Evolutionary conservation across 2,329 filamentous ascomycete species (phyloP), one percentile per base, ranked within the genome.

Genomic region (Diaporthe ilicicola): DNA sequence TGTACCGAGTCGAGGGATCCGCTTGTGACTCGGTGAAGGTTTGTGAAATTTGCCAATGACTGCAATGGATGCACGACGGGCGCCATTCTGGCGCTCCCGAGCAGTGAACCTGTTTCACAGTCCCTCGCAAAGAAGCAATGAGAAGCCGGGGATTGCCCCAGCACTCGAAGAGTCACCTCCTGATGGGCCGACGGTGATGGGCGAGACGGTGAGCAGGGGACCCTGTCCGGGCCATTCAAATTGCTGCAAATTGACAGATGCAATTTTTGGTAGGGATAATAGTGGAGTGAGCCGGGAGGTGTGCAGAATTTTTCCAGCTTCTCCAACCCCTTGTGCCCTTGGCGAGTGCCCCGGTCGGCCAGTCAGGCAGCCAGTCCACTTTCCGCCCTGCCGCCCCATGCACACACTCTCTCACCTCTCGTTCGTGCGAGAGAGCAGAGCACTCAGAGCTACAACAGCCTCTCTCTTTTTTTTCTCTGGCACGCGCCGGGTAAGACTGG

Each of bases 271-370:
- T 19, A 50, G 59, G 56, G 46, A 59, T 12, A 13, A 62, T 37
- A 34, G 69, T 54, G 71, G 71, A 66, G 50, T 32, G 32, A 55
- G 46, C 56, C 69, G 55, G 67, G 71, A 46, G 66, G 56, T 44
- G 69, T 67, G 71, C 69, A 73, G 69, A 73, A 50, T 71, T 73
- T 72, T 71, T 55, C 62, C 62, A 12, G 46, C 39, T 65, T 56
- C 50, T 69, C 66, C 69, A 67, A 66, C 67, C 65, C 65, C 39
- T 46, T 32, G 22, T 42, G 42, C 42, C 54, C 17, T 55, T 46
- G 42, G 50, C 24, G 50, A 53, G 54, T 37, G 39, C 12, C 32
- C 55, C 69, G n/a, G n/a, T n/a, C 70, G 37, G 32, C 32, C 32
- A 5, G 32, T 34, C 9, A n/a, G n/a, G 32, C 32, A 5, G 32